Conservation (phyloP, 305 asterid genomes). For the Plantago coronopus region DNA sequence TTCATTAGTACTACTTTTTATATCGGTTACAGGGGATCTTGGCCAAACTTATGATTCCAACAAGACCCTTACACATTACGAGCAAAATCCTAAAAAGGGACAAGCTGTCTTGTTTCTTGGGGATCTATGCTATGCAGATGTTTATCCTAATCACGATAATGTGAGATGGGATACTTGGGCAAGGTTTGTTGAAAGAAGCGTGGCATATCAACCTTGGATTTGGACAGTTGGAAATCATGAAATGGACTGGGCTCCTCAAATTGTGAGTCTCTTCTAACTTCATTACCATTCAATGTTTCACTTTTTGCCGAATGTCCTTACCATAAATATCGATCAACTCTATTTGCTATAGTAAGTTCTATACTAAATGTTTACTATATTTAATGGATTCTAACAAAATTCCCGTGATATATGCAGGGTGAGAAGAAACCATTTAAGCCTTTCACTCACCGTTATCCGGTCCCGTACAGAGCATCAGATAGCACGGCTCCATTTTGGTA, state of each 20-base stretch:
- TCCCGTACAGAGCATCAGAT: not conserved
- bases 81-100: not conserved
- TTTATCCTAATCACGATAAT: not conserved
- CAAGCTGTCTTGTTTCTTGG: conserved; percentile 4
- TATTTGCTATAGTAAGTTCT: no score
- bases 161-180: not conserved
- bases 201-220: conserved; percentile 7
- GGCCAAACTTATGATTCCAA: conserved; percentile 5
- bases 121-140: conserved; percentile 2
- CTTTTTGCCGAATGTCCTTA: no score
- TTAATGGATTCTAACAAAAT: no score
- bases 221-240: conserved; percentile 11
- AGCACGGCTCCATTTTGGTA: conserved; percentile 5
- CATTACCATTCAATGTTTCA: not conserved
- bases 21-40: not conserved
- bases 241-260: not conserved
- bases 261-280: not conserved
- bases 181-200: conserved; percentile 8
- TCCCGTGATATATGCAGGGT: not conserved
- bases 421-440: not conserved
- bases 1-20: not conserved
- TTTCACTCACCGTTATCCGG: conserved; percentile 1
- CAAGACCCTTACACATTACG: not conserved
- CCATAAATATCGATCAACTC: no score
- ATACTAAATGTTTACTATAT: no score